phyloP scores from a whole-genome alignment of 1,284 basidiomycete species.

The Trichosporon ovoides region DNA sequence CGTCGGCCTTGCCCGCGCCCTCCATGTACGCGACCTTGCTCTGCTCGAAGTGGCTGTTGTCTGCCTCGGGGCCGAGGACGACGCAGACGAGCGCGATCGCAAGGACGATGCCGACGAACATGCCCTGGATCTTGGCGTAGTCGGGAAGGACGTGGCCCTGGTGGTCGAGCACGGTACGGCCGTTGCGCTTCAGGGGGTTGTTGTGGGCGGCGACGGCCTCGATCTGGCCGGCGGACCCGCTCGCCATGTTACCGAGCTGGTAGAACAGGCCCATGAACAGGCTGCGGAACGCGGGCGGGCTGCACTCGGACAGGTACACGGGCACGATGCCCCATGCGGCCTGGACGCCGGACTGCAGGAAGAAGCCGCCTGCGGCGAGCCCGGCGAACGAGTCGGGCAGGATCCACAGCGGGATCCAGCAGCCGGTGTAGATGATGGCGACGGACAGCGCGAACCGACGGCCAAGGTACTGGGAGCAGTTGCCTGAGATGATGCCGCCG shows the following conservation, averaged over 20 bases:
- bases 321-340: constrained; percentile 55
- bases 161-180: constrained; percentile 27
- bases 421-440: constrained; percentile 54
- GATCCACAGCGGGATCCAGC: constrained; percentile 67
- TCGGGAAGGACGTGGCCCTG: constrained; percentile 52
- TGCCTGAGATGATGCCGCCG: constrained; percentile 75
- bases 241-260: constrained; percentile 63
- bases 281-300: constrained; percentile 76
- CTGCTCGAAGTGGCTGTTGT: constrained; percentile 76
- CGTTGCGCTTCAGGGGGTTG: constrained; percentile 8
- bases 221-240: constrained; percentile 81
- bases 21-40: constrained; percentile 72
- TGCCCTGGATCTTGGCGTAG: constrained; percentile 80
- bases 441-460: constrained; percentile 58
- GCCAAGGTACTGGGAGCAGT: constrained; percentile 73
- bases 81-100: constrained; percentile 48
- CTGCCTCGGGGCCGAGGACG: constrained; percentile 54
- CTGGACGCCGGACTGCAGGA: constrained; percentile 77
- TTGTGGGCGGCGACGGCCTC: constrained; percentile 63
- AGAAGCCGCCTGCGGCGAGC: constrained; percentile 51
- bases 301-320: constrained; percentile 71
- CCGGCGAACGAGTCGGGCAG: constrained; percentile 54
- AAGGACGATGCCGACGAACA: constrained; percentile 64
- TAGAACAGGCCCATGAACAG: constrained; percentile 89
- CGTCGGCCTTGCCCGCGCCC: constrained; percentile 58